Percentiles rank a stretch among this genome's conserved stretches.
Conservation (phyloP, 495 filamentous ascomycete species). For the Daldinia bambusicola region DNA sequence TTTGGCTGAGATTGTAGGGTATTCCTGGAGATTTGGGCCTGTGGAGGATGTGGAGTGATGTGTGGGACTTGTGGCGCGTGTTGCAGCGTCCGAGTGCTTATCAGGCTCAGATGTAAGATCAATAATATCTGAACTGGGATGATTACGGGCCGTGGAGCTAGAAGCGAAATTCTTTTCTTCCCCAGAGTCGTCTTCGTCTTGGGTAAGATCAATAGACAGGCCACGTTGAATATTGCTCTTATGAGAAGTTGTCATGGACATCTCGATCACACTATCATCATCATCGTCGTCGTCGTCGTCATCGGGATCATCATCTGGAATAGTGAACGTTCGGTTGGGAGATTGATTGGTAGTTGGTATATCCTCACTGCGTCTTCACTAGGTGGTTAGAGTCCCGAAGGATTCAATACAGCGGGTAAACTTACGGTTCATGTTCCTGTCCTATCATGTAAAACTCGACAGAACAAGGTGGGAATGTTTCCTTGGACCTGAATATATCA, state of each 20-base stretch:
- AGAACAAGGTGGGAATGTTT: conserved; percentile 54
- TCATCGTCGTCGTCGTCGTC: conserved; percentile 61
- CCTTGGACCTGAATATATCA: conserved; percentile 53
- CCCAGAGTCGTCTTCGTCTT: conserved; percentile 43
- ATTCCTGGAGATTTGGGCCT: neutral
- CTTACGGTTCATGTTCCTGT: conserved; percentile 8
- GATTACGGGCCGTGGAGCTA: conserved; percentile 19
- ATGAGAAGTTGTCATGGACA: conserved; percentile 10
- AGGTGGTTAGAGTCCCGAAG: conserved; percentile 2
- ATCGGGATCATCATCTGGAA: conserved; percentile 54
- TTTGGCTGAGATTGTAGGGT: neutral
- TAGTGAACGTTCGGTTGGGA: conserved; percentile 53
- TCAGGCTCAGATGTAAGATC: conserved; percentile 51
- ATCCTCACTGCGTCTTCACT: neutral
- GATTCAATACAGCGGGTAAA: neutral
- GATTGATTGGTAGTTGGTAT: neutral
- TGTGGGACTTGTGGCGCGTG: neutral
- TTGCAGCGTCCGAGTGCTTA: conserved; percentile 16
- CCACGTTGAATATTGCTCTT: conserved; percentile 29
- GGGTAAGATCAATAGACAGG: conserved; percentile 40
- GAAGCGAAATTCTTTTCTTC: conserved; percentile 25
- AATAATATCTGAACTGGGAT: conserved; percentile 44
- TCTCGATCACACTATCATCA: conserved; percentile 47
- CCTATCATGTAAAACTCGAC: conserved; percentile 39
- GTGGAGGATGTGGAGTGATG: neutral